Evolutionary conservation across 441 rosid species (phyloP), one percentile per base, ranked within the genome.

Genomic region (Flueggea neowawraea): DNA sequence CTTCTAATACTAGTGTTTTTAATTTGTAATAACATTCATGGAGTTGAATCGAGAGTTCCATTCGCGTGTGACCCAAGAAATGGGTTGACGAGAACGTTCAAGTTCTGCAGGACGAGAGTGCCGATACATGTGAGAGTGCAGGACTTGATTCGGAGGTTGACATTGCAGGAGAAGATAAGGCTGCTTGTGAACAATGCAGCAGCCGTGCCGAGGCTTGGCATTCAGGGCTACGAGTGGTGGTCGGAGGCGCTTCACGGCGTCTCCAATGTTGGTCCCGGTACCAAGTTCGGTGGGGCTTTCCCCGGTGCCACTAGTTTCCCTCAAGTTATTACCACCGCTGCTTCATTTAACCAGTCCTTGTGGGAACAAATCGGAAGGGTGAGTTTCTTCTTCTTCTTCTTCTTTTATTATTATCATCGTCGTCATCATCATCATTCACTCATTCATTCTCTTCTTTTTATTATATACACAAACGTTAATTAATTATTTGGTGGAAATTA

Each of bases 201-300:
- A 0, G 81, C 85, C 2, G 88, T 94, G 56, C 99, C 96, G 16
- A 81, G 96, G 78, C 72, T 94, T 13, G 96, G 96, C 45, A 82
- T 94, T 58, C 86, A 76, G 74, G 90, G 94, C 0, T 94, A 94
- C 64, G 97, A 94, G 76, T 94, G 99, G 99, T 94, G 99, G 98
- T 94, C 98, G 31, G 98, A 94, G 63, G 98, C 98, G 3, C 90
- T 94, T 61, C 98, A 94, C 50, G 99, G 99, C 13, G 96, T 94
- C 51, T 94, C 99, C 32, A 89, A 94, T 56, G 84, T 83, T 33
- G 99, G 99, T 10, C 97, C 87, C 0, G 99, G 99, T n/a, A 82
- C 90, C 41, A 84, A 75, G 80, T 94, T 94, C 58, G 89, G 80
- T 33, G 89, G 94, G 65, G 80, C 72, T 70, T 87, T 83, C 74